Conservation (phyloP, 1,284 basidiomycete genomes). For the Ganoderma resinaceum region DNA sequence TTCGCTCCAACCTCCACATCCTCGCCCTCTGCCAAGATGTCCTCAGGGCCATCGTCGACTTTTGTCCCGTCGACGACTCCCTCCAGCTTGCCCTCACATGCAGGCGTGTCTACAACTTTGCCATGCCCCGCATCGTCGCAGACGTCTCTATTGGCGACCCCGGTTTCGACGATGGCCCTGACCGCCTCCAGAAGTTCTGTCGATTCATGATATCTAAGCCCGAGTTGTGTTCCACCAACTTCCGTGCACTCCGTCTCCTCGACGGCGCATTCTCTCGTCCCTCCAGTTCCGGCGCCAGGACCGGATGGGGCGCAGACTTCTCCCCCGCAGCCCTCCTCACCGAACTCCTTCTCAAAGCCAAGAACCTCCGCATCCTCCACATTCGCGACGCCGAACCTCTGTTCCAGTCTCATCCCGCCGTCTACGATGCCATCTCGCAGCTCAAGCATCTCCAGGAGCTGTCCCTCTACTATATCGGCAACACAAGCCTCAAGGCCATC, state of each 20-base stretch:
- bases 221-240: slow-evolving; percentile 19
- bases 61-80: slow-evolving; percentile 25
- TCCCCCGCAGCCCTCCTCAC: slow-evolving; percentile 31
- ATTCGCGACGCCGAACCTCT: slow-evolving; percentile 35
- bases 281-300: slow-evolving; percentile 15
- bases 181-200: slow-evolving; percentile 28
- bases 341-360: slow-evolving; percentile 28
- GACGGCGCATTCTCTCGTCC: slow-evolving; percentile 33
- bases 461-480: slow-evolving; percentile 35
- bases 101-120: slow-evolving; percentile 27
- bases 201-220: slow-evolving; percentile 29
- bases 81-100: slow-evolving; percentile 31
- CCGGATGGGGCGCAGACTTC: slow-evolving; percentile 31
- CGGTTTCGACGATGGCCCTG: slow-evolving; percentile 21
- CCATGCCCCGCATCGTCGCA: slow-evolving; percentile 31
- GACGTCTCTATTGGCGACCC: slow-evolving; percentile 32
- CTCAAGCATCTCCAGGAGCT: slow-evolving; percentile 30
- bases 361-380: slow-evolving; percentile 32
- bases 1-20: slow-evolving; percentile 19
- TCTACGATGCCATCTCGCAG: slow-evolving; percentile 30
- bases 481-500: slow-evolving; percentile 33
- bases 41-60: slow-evolving; percentile 28
- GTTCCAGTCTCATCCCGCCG: slow-evolving; percentile 31
- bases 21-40: slow-evolving; percentile 31
- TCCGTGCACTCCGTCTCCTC: slow-evolving; percentile 32